phyloP scores from a whole-genome alignment of 2,329 filamentous ascomycete genomes.

The Apiospora arundinis region DNA sequence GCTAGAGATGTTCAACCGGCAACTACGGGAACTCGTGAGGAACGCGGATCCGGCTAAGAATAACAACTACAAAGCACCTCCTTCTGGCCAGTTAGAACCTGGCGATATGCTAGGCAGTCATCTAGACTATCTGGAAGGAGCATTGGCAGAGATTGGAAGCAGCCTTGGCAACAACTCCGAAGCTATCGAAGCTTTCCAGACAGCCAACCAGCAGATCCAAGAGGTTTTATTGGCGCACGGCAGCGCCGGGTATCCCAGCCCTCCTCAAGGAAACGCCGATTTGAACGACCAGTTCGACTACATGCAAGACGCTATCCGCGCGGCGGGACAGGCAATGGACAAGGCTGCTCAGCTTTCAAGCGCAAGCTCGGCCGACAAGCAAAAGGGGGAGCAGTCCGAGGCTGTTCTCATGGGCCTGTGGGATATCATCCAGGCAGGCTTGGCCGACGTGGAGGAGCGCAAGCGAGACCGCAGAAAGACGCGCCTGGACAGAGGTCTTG shows the following conservation, averaged over 20 bases:
- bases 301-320: conserved; percentile 65
- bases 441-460: conserved; percentile 60
- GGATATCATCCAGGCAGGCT: conserved; percentile 62
- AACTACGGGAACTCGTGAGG: conserved; percentile 71
- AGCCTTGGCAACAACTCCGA: conserved; percentile 56
- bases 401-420: conserved; percentile 60
- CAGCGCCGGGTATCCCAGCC: conserved; percentile 58
- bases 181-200: conserved; percentile 61
- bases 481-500: conserved; percentile 62
- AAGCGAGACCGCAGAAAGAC: conserved; percentile 60
- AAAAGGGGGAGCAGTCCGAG: conserved; percentile 62
- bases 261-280: conserved; percentile 63
- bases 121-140: conserved; percentile 74
- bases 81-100: conserved; percentile 47
- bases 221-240: conserved; percentile 55
- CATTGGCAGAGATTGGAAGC: conserved; percentile 66
- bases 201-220: conserved; percentile 69
- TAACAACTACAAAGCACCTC: conserved; percentile 51
- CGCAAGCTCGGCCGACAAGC: conserved; percentile 40
- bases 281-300: conserved; percentile 73
- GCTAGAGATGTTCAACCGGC: conserved; percentile 71
- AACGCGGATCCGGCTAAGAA: conserved; percentile 65
- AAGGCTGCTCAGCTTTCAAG: conserved; percentile 42
- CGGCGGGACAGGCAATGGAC: conserved; percentile 52
- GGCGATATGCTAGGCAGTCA: conserved; percentile 60